phyloP scores from a whole-genome alignment of 2,329 filamentous ascomycete genomes.

The Endothia cerciana region DNA sequence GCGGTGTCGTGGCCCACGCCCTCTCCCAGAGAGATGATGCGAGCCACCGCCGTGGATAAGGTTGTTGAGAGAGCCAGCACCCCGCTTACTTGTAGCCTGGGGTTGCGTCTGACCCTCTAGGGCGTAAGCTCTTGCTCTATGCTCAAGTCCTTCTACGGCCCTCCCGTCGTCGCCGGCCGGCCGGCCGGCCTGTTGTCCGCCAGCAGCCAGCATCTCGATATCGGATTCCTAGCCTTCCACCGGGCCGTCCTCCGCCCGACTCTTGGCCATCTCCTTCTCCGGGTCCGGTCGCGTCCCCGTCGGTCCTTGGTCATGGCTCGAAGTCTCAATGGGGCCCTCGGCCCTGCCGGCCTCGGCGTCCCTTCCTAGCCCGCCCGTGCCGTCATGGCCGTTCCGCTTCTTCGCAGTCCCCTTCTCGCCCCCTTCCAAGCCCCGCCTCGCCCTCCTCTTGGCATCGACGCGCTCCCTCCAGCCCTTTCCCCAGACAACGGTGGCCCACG shows the following conservation, averaged over 20 bases:
- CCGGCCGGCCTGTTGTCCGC: not conserved
- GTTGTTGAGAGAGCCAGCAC: too few species aligned
- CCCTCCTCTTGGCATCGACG: constrained; percentile 54
- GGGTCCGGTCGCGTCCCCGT: not conserved
- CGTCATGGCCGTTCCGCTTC: not conserved
- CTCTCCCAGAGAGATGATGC: too few species aligned
- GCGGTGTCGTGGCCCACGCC: too few species aligned
- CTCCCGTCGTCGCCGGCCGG: not conserved
- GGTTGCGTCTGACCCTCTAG: not conserved
- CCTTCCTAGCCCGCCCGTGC: not conserved
- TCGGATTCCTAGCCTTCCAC: not conserved
- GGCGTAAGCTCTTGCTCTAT: not conserved
- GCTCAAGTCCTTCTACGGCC: not conserved
- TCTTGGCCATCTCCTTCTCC: not conserved
- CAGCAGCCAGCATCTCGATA: not conserved
- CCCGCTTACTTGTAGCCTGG: too few species aligned
- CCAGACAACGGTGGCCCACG: constrained; percentile 53
- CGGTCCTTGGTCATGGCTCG: not conserved
- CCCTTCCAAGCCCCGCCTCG: constrained; percentile 34
- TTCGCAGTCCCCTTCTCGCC: not conserved
- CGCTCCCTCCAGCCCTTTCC: constrained; percentile 55
- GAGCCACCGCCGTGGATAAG: too few species aligned
- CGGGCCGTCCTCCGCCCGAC: not conserved
- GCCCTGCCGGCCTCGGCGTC: not conserved
- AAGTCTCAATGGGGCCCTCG: not conserved